Evolutionary conservation across 2,329 filamentous ascomycete genomes (phyloP).

Genomic region (Chrysoporthe puriensis): DNA sequence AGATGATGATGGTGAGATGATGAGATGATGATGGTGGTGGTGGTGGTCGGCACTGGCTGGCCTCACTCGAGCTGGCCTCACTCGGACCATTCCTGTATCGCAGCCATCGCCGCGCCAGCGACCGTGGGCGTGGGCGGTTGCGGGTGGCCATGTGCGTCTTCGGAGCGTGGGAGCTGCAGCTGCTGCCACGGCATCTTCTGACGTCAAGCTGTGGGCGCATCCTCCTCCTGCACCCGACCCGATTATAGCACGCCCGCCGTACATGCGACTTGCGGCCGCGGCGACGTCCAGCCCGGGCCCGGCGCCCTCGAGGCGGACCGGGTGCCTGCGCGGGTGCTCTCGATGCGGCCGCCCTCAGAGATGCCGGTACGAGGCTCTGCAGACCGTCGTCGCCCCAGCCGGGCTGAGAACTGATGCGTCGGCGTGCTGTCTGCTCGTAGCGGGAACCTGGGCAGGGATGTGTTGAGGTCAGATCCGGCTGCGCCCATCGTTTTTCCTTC

Average conservation of each 20-base stretch:
- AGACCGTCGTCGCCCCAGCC: neutral
- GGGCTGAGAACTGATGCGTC: neutral
- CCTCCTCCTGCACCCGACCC: neutral
- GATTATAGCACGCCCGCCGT: neutral
- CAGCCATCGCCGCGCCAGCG: neutral
- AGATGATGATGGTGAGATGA: too few relatives aligned
- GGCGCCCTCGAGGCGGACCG: too few relatives aligned
- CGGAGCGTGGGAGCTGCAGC: neutral
- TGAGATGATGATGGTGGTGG: too few relatives aligned
- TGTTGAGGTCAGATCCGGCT: conserved; percentile 8
- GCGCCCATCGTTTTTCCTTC: neutral
- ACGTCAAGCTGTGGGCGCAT: conserved; percentile 3
- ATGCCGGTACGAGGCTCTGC: neutral
- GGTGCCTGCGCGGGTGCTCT: too few relatives aligned
- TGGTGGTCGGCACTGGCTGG: too few relatives aligned
- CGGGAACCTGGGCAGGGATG: conserved; percentile 10
- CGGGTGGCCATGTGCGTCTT: neutral
- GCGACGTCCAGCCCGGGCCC: too few relatives aligned
- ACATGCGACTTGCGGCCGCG: neutral
- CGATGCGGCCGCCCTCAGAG: too few relatives aligned
- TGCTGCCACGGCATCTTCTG: conserved; percentile 1
- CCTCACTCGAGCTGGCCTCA: neutral
- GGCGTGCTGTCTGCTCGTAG: neutral
- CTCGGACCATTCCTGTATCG: neutral
- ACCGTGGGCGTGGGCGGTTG: neutral